Percentiles rank a stretch among this genome's conserved stretches.
phyloP scores from a whole-genome alignment of 1,284 basidiomycete genomes.

The Pterula multifida region DNA sequence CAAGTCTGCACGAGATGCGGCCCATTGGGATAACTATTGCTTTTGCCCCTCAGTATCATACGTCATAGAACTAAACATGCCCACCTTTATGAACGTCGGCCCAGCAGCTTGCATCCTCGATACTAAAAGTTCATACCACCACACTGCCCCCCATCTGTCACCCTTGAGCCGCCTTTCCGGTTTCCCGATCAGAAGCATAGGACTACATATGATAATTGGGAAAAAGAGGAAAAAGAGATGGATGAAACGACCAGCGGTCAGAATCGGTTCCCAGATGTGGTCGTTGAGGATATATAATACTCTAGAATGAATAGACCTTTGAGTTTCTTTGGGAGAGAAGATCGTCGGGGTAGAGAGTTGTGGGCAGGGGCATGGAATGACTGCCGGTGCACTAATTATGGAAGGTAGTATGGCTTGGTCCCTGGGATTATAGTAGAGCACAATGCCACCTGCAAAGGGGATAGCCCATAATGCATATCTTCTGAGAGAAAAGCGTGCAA shows the following conservation, averaged over 20 bases:
- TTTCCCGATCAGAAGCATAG: constrained; percentile 76
- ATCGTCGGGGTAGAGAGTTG: constrained; percentile 20
- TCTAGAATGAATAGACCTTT: constrained; percentile 31
- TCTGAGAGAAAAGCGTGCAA: constrained; percentile 17
- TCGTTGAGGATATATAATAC: constrained; percentile 18
- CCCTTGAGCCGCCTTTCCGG: constrained; percentile 41
- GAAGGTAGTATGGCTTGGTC: constrained; percentile 27
- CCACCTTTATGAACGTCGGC: constrained; percentile 93
- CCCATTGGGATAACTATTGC: constrained; percentile 92
- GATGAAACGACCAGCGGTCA: constrained; percentile 77
- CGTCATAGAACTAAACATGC: constrained; percentile 10
- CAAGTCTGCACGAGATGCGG: constrained; percentile 87
- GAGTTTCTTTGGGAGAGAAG: constrained; percentile 49
- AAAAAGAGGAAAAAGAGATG: constrained; percentile 78
- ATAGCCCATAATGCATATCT: constrained; percentile 36
- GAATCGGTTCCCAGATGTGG: constrained; percentile 72
- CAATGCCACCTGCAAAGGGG: constrained; percentile 42
- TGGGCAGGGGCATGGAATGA: constrained; percentile 45
- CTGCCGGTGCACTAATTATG: constrained; percentile 44
- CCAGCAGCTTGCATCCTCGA: constrained; percentile 89
- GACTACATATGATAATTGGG: constrained; percentile 77
- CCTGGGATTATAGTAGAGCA: constrained; percentile 33
- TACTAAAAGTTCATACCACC: constrained; percentile 93
- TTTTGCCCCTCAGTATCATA: constrained; percentile 9
- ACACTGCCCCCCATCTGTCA: constrained; percentile 78